Base-by-base conservation (phyloP, 2,329 filamentous ascomycete species). In the Penicillium fuscoglaucum region DNA sequence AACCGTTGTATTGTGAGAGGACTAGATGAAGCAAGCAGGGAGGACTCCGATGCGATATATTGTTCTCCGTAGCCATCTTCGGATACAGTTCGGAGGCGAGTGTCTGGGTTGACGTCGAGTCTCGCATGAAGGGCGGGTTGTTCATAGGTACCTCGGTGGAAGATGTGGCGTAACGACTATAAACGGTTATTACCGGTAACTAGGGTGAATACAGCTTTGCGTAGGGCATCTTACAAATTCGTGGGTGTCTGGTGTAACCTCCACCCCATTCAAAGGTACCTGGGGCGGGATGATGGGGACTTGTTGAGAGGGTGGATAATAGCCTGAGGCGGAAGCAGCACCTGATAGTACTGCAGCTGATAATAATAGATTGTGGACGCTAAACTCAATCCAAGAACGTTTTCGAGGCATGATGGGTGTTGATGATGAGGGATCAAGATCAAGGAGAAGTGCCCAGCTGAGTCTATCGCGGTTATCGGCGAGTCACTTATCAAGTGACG, bases 91-190 rank as follows among this genome's bases (percentile, higher is more conserved):
- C 67, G 67, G 50, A 93, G 78, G 35, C 81, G 76, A 17, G 87
- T 83, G 45, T 86, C 79, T 10, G 82, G 76, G 21, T 83, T 78
- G 33, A 97, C 80, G 73, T 98, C 91, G 61, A 89, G 82, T 66
- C 86, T 87, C 58, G 88, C 84, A 74, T 97, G 91, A 17, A 97
- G 84, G 6, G 82, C 76, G 3, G 93, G 93, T 66, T 96, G 85
- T 66, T 84, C 79, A 74, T 93, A 84, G 41, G 91, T 90, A 58
- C 93, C 93, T 77, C 96, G 93, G 73, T 97, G 93, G 77, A 91
- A 95, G 69, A 98, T 88, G 76, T 99, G 93, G 68, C 91, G 88
- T 57, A 99, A 84, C 7, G 70, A 68, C 76, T 76, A 60, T 44
- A 47, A 48, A 47, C 35, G 45, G 52, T 63, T 39, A 56, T 33